These are phyloP conservation scores for Verticillium nubilum DNA, from an alignment of 2,329 filamentous ascomycete genomes.

Conservation along the genomic window DNA sequence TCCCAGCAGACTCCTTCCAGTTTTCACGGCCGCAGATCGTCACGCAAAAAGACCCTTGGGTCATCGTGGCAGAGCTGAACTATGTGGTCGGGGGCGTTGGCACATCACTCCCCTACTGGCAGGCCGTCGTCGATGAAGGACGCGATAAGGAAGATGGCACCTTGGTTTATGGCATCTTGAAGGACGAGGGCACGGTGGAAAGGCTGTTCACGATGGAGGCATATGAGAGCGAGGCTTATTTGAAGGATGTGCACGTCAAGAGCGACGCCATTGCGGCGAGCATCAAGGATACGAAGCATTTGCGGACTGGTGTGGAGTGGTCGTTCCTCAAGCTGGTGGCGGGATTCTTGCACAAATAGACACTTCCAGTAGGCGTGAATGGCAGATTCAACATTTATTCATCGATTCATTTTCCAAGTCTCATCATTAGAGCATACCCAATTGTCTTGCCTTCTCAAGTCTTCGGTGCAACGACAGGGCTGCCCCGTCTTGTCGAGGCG, in stretches of 20 bases:
- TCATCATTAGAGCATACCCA: too few species aligned
- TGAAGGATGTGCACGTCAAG: slow-evolving; percentile 20
- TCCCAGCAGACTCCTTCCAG: slow-evolving; percentile 13
- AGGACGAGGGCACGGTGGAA: slow-evolving; percentile 13
- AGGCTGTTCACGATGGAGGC: slow-evolving; percentile 18
- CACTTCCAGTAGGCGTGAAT: too few species aligned
- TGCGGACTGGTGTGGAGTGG: slow-evolving; percentile 17
- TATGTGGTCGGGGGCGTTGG: slow-evolving; percentile 17
- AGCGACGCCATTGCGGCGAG: slow-evolving; percentile 20
- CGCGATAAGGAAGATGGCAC: slow-evolving; percentile 16
- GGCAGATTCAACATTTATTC: too few species aligned
- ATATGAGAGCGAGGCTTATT: slow-evolving; percentile 19
- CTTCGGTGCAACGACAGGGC: too few species aligned
- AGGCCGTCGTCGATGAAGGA: slow-evolving; percentile 17
- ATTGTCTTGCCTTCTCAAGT: too few species aligned
- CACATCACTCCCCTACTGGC: slow-evolving; percentile 19
- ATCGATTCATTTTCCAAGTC: neutral
- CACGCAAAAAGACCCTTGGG: slow-evolving; percentile 14
- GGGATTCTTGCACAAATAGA: slow-evolving; percentile 16
- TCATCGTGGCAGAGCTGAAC: slow-evolving; percentile 19
- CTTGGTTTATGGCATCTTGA: slow-evolving; percentile 17
- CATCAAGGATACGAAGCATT: slow-evolving; percentile 15
- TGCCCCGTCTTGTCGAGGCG: too few species aligned
- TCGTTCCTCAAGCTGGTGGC: slow-evolving; percentile 16
- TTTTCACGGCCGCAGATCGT: slow-evolving; percentile 12